Conservation (phyloP, 2,329 filamentous ascomycete genomes). For the Colletotrichum liriopes region DNA sequence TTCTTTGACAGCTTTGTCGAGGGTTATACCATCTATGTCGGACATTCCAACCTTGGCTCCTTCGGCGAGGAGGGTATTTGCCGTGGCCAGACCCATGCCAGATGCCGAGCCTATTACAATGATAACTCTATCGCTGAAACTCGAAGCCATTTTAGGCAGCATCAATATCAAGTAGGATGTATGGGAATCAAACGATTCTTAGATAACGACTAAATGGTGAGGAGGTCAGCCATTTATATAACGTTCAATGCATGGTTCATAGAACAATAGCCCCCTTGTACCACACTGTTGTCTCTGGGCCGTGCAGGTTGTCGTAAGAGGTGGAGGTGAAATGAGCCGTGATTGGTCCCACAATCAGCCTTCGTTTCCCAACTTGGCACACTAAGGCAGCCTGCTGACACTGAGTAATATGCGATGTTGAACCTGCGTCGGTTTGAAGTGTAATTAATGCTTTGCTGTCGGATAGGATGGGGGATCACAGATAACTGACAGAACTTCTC, state of each 20-base stretch:
- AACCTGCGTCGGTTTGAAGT: neutral
- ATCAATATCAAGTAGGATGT: neutral
- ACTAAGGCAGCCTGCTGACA: conserved; percentile 29
- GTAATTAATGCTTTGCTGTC: no score
- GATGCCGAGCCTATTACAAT: conserved; percentile 24
- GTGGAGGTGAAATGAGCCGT: neutral
- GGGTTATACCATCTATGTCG: conserved; percentile 13
- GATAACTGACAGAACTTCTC: neutral
- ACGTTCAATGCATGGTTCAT: neutral
- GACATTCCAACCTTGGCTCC: conserved; percentile 25
- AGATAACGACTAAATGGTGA: no score
- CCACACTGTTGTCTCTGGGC: no score
- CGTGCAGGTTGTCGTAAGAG: neutral
- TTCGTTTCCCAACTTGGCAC: neutral
- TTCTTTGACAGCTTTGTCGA: neutral
- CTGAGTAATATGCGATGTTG: accelerated
- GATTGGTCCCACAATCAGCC: neutral
- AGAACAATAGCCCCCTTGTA: neutral
- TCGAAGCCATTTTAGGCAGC: neutral
- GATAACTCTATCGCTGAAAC: conserved; percentile 21
- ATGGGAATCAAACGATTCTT: neutral
- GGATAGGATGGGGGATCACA: neutral
- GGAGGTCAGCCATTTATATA: accelerated
- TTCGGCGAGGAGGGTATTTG: conserved; percentile 19
- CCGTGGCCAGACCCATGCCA: conserved; percentile 34